phyloP scores from a whole-genome alignment of 2,329 filamentous ascomycete genomes.

The Curvularia sp. region DNA sequence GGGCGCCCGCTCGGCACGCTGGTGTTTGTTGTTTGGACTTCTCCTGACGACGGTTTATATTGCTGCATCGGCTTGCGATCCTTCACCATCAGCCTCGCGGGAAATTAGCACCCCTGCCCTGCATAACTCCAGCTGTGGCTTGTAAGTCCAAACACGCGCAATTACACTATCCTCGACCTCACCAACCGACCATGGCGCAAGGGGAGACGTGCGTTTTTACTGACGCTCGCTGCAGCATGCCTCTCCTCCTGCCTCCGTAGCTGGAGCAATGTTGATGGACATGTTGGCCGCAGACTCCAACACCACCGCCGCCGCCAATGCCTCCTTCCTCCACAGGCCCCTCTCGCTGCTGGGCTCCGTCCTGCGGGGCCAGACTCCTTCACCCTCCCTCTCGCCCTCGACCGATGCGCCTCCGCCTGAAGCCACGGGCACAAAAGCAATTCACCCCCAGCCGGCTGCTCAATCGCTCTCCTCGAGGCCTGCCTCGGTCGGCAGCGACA shows the following conservation, averaged over 20 bases:
- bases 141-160: constrained; percentile 33
- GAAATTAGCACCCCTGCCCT: constrained; percentile 20
- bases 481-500: constrained; percentile 48
- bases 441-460: constrained; percentile 2
- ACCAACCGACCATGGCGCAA: constrained; percentile 24
- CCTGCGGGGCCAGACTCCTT: constrained; percentile 34
- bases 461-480: constrained; percentile 40
- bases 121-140: constrained; percentile 38
- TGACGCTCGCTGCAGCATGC: constrained; percentile 32
- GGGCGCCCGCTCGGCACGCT: constrained; percentile 6
- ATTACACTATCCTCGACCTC: constrained; percentile 5
- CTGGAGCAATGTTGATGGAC: constrained; percentile 46
- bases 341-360: constrained; percentile 44
- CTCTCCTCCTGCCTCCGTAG: constrained; percentile 10
- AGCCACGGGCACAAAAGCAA: constrained; percentile 2
- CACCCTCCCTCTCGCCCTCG: constrained; percentile 18
- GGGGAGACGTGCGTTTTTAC: constrained; percentile 2
- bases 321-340: constrained; percentile 44
- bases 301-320: constrained; percentile 29
- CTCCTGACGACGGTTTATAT: no score
- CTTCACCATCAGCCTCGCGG: neutral
- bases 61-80: no score
- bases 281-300: constrained; percentile 48
- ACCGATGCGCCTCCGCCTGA: neutral
- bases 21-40: neutral